phyloP scores from a whole-genome alignment of 805 yeast genomes.

The Nakazawaea holstii region DNA sequence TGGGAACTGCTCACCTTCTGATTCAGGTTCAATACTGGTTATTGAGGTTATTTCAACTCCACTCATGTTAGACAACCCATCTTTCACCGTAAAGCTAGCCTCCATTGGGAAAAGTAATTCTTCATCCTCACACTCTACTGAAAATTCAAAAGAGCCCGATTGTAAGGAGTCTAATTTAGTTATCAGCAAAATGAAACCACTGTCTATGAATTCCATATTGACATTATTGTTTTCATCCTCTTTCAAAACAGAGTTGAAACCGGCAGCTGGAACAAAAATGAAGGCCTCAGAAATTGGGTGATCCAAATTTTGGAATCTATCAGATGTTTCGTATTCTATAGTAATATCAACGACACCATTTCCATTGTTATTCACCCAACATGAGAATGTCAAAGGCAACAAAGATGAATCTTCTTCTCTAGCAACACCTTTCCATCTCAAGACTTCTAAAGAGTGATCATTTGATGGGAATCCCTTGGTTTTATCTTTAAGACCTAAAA shows the following conservation, averaged over 20 bases:
- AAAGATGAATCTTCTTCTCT: constrained; percentile 51
- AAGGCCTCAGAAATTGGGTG: constrained; percentile 47
- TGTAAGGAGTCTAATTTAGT: constrained; percentile 42
- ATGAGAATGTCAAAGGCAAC: constrained; percentile 68
- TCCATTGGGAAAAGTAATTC: constrained; percentile 87
- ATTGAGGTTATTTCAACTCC: constrained; percentile 60
- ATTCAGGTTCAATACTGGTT: constrained; percentile 40
- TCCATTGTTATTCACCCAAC: constrained; percentile 74
- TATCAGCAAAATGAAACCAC: constrained; percentile 65
- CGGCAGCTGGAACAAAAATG: constrained; percentile 62
- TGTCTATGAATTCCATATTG: constrained; percentile 54
- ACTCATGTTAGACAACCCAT: constrained; percentile 52
- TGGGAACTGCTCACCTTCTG: constrained; percentile 51
- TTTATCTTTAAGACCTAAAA: constrained; percentile 72
- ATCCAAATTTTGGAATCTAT: constrained; percentile 29
- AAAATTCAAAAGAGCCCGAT: constrained; percentile 74
- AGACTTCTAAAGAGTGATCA: constrained; percentile 84
- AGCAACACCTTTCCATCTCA: constrained; percentile 84
- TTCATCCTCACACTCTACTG: constrained; percentile 70
- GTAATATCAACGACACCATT: constrained; percentile 67
- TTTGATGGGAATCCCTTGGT: constrained; percentile 83
- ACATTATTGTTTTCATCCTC: constrained; percentile 51
- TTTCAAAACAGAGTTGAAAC: constrained; percentile 46
- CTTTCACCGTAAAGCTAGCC: constrained; percentile 50
- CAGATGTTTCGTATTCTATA: constrained; percentile 77